Base-by-base conservation (phyloP, 1,284 basidiomycete genomes). In the Mrakiaceae sp. region DNA sequence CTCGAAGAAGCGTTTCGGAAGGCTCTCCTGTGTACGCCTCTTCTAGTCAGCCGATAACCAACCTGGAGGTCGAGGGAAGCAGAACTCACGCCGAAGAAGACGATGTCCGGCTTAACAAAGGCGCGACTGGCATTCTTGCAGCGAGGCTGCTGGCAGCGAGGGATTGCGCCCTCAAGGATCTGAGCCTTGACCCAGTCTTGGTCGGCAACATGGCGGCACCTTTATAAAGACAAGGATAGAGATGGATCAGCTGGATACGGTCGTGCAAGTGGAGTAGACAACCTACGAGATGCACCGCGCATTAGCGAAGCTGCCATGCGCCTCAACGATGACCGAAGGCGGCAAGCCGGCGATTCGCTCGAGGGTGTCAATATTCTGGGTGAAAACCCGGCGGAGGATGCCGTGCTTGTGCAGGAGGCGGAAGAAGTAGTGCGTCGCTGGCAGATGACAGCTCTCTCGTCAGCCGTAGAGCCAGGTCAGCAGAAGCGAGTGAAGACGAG, bases 401-500 rank as follows among this genome's bases (percentile, higher is more conserved):
- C 75, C 73, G 70, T 87, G 85, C 27, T 83, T 77, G 46, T 83
- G 78, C 51, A 95, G 80, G 27, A 95, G 81, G 53, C 81, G 82
- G 69, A 97, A 83, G 77, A 98, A 98, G 62, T 90, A 88, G 73
- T 98, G 95, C 0, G 93, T 87, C 1, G 84, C 77, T 0, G 94
- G 96, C 0, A 95, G 95, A 55, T 86, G 82, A 76, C 86, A 94
- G 68, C 83, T 84, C 62, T 88, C 87, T 16, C 90, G 12, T 40
- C 55, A 27, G 49, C 52, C n/a, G 52, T 47, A 50, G n/a, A 49
- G 6, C 0, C 4, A 46, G 9, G 40, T 53, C 56, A 65, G 11
- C 16, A 16, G 49, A 9, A 12, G 39, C 9, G 48, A 58, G 50
- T 11, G 14, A 57, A 16, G 40, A 59, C 57, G 3, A 62, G 52